Evolutionary conservation across 1,284 basidiomycete species (phyloP).

Genomic region (Agaricales sp.): DNA sequence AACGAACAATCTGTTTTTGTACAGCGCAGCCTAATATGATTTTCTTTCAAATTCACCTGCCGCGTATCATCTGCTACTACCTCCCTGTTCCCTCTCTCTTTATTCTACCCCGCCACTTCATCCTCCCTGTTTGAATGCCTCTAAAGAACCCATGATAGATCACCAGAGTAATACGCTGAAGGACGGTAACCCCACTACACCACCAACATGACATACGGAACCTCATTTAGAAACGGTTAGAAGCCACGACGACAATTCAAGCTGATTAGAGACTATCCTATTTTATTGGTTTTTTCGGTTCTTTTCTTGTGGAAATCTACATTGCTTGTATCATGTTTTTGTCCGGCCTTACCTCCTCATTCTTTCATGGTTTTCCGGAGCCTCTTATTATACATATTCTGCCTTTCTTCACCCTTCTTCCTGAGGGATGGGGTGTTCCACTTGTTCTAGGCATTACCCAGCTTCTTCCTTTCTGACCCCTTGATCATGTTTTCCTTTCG

Average conservation of each 20-base stretch:
- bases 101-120: background rate
- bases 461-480: too few relatives aligned
- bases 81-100: background rate
- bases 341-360: background rate
- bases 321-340: background rate
- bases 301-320: background rate
- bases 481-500: background rate
- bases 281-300: background rate
- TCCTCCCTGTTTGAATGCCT: background rate
- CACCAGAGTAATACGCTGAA: too few relatives aligned
- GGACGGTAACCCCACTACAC: too few relatives aligned
- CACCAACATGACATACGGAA: too few relatives aligned
- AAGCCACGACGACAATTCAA: background rate
- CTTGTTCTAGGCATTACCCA: too few relatives aligned
- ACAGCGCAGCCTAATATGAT: slow-evolving; percentile 63
- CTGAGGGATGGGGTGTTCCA: background rate
- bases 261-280: background rate
- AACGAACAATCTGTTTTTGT: slow-evolving; percentile 88
- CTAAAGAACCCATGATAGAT: too few relatives aligned
- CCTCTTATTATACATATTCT: background rate
- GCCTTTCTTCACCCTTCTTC: background rate
- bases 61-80: background rate
- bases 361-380: background rate
- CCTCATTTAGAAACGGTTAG: background rate
- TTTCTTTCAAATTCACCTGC: background rate